These are phyloP conservation scores for Alternaria conjuncta DNA, from an alignment of 2,329 filamentous ascomycete genomes.

Conservation along the genomic window DNA sequence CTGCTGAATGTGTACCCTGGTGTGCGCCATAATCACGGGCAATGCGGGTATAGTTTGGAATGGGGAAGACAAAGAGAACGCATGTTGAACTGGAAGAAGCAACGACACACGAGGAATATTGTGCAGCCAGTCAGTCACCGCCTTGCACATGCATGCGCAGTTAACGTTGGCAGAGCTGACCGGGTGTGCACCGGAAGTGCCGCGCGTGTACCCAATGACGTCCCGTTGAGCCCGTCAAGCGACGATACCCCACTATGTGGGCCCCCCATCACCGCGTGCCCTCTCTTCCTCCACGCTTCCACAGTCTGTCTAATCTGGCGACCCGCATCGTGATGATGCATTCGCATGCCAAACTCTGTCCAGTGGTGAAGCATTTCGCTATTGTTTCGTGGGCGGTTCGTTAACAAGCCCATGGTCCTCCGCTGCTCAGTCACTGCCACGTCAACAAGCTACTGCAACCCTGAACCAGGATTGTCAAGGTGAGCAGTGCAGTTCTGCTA, in stretches of 20 bases:
- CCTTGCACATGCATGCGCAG: conserved; percentile 25
- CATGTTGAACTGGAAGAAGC: conserved; percentile 13
- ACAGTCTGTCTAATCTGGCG: conserved; percentile 4
- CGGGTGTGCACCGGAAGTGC: conserved; percentile 24
- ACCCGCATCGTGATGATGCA: conserved; percentile 3
- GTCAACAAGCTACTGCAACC: conserved; percentile 21
- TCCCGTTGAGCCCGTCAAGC: conserved; percentile 13
- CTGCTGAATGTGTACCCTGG: conserved; percentile 1
- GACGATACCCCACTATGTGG: conserved; percentile 11
- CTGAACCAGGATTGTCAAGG: conserved; percentile 5
- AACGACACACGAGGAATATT: conserved; percentile 11
- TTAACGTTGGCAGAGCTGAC: conserved; percentile 20
- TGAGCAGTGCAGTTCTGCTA: background rate
- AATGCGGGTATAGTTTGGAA: conserved; percentile 18
- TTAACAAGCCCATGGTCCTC: background rate
- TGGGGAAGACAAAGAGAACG: conserved; percentile 11
- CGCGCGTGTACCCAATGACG: conserved; percentile 22
- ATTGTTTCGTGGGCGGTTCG: background rate
- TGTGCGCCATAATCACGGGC: conserved; percentile 33
- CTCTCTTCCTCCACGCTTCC: conserved; percentile 9
- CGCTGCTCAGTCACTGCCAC: conserved; percentile 14
- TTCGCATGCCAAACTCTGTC: background rate
- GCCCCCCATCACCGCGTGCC: conserved; percentile 12
- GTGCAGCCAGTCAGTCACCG: conserved; percentile 37
- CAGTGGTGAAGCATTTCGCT: background rate